phyloP scores from a whole-genome alignment of 306 rosid species.

The Rosa lucieae region DNA sequence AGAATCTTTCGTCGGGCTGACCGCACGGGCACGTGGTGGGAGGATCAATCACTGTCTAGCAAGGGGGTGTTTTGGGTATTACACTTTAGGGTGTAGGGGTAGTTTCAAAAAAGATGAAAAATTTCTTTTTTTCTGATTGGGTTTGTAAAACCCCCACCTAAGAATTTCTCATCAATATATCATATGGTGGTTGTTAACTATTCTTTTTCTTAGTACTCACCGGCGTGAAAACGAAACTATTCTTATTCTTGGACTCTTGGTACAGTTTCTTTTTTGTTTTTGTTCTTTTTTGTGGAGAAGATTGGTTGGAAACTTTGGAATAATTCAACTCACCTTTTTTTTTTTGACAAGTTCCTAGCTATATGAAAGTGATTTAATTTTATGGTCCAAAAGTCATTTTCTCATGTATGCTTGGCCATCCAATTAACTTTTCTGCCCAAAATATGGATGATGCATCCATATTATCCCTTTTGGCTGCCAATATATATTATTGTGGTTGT shows the following conservation, averaged over 20 bases:
- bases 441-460: background rate
- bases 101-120: no score
- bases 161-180: no score
- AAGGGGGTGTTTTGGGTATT: no score
- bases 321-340: background rate
- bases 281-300: background rate
- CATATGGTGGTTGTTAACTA: background rate
- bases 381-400: background rate
- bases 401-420: background rate
- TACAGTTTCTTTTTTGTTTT: background rate
- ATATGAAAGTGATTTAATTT: background rate
- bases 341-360: background rate
- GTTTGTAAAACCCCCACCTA: no score
- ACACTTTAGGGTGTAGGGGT: no score
- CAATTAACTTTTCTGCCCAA: no score
- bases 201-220: no score
- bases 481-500: background rate
- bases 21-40: no score
- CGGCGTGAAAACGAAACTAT: no score
- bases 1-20: no score
- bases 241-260: background rate
- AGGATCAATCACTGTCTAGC: no score
- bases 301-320: background rate
- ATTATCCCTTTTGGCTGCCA: background rate
- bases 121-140: no score